These are phyloP conservation scores for Nasturtium officinale DNA, from an alignment of 345 rosid species.

Conservation along the genomic window DNA sequence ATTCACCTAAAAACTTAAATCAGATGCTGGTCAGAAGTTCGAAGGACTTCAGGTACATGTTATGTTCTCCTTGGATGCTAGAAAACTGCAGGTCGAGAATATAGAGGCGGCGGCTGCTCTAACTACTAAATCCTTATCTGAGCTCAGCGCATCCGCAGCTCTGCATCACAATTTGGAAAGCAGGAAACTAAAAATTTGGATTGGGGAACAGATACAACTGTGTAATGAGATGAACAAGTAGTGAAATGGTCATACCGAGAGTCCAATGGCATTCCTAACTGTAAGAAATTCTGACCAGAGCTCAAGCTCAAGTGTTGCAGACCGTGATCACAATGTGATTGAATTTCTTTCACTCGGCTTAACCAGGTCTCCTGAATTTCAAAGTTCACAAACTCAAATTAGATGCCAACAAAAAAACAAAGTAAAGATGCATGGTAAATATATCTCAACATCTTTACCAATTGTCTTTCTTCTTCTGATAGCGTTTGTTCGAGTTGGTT, in stretches of 20 bases:
- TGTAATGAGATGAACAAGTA: conserved; percentile 47
- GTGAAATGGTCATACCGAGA: conserved; percentile 43
- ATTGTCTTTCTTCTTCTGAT: conserved; percentile 80
- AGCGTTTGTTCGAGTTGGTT: conserved; percentile 76
- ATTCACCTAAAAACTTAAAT: conserved; percentile 29
- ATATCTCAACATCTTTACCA: conserved; percentile 55
- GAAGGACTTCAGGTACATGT: conserved; percentile 58
- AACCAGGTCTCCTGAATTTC: conserved; percentile 75
- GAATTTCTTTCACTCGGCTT: conserved; percentile 72
- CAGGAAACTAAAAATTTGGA: conserved; percentile 6
- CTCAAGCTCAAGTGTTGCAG: conserved; percentile 59
- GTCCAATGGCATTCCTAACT: conserved; percentile 41
- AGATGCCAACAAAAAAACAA: conserved; percentile 8
- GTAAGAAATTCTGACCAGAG: conserved; percentile 48
- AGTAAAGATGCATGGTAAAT: background rate
- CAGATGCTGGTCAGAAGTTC: conserved; percentile 19
- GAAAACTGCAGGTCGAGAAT: conserved; percentile 77
- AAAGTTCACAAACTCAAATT: conserved; percentile 24
- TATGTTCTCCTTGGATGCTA: conserved; percentile 55
- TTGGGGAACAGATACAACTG: background rate
- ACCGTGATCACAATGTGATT: conserved; percentile 73
- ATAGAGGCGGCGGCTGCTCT: conserved; percentile 96
- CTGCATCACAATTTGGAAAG: conserved; percentile 47
- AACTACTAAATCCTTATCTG: conserved; percentile 69
- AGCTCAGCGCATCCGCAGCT: conserved; percentile 45